A percentile compares a stretch with the other conserved stretches of the same genome.
Evolutionary conservation across 176 grass and related monocot species (phyloP).

Genomic region (Carex pumila): DNA sequence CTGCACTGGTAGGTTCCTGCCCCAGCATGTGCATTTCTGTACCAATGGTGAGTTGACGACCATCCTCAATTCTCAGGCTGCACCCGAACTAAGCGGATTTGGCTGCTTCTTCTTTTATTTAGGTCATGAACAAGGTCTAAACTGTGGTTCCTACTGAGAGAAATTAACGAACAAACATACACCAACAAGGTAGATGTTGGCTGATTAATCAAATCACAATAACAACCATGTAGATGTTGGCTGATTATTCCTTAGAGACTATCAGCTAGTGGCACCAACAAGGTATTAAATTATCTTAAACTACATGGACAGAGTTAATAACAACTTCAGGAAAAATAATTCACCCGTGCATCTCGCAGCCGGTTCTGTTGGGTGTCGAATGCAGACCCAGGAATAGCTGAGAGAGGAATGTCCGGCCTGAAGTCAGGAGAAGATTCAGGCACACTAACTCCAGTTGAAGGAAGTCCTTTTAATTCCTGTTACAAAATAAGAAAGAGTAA

Average conservation of each 20-base stretch:
- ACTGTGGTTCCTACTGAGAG: background rate
- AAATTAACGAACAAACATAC: background rate
- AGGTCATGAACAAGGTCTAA: background rate
- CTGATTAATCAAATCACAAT: background rate
- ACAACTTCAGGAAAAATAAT: slow-evolving; percentile 2
- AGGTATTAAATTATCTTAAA: background rate
- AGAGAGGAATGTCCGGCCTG: slow-evolving; percentile 42
- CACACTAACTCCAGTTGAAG: slow-evolving; percentile 53
- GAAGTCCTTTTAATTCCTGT: slow-evolving; percentile 80
- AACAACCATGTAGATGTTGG: background rate
- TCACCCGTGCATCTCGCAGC: slow-evolving; percentile 44
- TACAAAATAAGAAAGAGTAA: slow-evolving; percentile 17
- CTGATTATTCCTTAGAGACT: background rate
- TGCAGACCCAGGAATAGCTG: slow-evolving; percentile 75
- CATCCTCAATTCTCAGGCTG: background rate
- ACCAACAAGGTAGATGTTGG: background rate
- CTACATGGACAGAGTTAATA: background rate
- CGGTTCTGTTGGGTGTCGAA: slow-evolving; percentile 70
- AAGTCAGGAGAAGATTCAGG: slow-evolving; percentile 49
- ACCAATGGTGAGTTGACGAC: background rate
- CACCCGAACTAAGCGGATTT: background rate
- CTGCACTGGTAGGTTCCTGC: background rate
- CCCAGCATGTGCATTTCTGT: background rate
- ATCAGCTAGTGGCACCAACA: slow-evolving; percentile 19
- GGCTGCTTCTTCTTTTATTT: background rate